phyloP scores from a whole-genome alignment of 208 protist species.

The Leishmania tarentolae region DNA sequence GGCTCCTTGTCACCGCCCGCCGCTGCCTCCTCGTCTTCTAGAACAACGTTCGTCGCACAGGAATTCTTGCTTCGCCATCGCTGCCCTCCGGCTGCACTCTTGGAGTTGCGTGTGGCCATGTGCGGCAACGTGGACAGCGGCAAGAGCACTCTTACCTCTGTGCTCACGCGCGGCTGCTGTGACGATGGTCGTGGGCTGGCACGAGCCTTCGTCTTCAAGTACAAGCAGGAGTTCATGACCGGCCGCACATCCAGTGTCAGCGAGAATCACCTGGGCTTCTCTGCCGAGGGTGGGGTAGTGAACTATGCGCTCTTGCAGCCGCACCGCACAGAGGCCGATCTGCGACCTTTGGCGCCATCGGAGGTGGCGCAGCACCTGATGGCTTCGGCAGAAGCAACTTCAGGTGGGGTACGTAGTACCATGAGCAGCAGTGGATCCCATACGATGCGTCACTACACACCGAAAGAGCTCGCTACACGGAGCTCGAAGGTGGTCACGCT shows the following conservation, averaged over 20 bases:
- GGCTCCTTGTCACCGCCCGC: not conserved
- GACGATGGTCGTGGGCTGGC: conserved; percentile 90
- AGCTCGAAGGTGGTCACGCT: conserved; percentile 96
- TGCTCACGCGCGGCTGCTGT: conserved; percentile 88
- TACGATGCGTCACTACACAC: conserved; percentile 42
- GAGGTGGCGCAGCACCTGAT: conserved; percentile 15
- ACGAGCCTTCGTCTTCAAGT: conserved; percentile 91
- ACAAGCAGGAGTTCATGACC: conserved; percentile 96
- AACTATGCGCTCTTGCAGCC: conserved; percentile 70
- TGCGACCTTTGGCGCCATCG: conserved; percentile 17
- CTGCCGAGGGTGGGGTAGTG: conserved; percentile 89
- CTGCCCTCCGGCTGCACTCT: conserved; percentile 42
- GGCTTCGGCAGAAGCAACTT: not conserved
- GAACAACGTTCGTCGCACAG: conserved; percentile 47
- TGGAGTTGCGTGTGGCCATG: conserved; percentile 91
- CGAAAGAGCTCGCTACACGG: conserved; percentile 74
- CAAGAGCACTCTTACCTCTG: conserved; percentile 92
- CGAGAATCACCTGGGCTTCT: conserved; percentile 97
- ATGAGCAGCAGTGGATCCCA: conserved; percentile 1
- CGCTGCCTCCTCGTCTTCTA: conserved; percentile 4
- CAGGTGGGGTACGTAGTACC: not conserved
- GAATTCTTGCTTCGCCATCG: conserved; percentile 77
- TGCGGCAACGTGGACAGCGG: conserved; percentile 95
- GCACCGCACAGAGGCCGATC: conserved; percentile 13
- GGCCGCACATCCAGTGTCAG: conserved; percentile 96